Evolutionary conservation across 2,329 filamentous ascomycete genomes (phyloP).

Genomic region (Xylariaceae sp.): DNA sequence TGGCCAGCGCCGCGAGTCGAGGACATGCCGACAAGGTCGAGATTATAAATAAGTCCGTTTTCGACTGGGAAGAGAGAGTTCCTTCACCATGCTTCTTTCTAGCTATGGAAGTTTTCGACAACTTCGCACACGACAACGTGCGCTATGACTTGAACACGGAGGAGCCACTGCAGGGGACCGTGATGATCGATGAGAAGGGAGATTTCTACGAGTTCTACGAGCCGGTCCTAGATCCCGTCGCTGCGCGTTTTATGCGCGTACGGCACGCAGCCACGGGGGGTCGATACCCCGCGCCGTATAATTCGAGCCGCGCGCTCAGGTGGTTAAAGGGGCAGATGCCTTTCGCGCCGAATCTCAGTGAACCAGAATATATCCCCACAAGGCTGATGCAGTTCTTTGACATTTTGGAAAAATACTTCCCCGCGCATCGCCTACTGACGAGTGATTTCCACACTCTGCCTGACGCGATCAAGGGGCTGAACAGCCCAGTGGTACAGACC

Average conservation of each 20-base stretch:
- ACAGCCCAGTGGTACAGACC: constrained; percentile 95
- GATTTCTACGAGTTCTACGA: constrained; percentile 96
- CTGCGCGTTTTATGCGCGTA: constrained; percentile 77
- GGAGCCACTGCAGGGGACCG: constrained; percentile 79
- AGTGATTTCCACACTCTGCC: constrained; percentile 88
- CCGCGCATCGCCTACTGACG: constrained; percentile 79
- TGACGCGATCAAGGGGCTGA: constrained; percentile 76
- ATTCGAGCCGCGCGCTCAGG: constrained; percentile 50
- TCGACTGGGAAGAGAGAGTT: constrained; percentile 88
- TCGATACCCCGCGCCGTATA: constrained; percentile 59
- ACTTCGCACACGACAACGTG: constrained; percentile 91
- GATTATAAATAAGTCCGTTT: constrained; percentile 91
- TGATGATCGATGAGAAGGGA: constrained; percentile 77
- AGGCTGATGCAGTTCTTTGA: constrained; percentile 96
- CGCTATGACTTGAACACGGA: constrained; percentile 84
- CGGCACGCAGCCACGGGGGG: constrained; percentile 69
- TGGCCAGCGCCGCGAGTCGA: constrained; percentile 59
- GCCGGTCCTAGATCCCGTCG: constrained; percentile 74
- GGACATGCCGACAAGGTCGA: constrained; percentile 84
- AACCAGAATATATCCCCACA: constrained; percentile 91
- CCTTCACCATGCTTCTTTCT: constrained; percentile 95
- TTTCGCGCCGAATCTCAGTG: constrained; percentile 69
- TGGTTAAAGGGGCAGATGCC: constrained; percentile 62
- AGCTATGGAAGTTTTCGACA: constrained; percentile 97
- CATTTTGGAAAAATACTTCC: constrained; percentile 82